Evolutionary conservation across 2,329 filamentous ascomycete genomes (phyloP), one percentile per base, ranked within the genome.

Genomic region (Harringtonia lauricola): DNA sequence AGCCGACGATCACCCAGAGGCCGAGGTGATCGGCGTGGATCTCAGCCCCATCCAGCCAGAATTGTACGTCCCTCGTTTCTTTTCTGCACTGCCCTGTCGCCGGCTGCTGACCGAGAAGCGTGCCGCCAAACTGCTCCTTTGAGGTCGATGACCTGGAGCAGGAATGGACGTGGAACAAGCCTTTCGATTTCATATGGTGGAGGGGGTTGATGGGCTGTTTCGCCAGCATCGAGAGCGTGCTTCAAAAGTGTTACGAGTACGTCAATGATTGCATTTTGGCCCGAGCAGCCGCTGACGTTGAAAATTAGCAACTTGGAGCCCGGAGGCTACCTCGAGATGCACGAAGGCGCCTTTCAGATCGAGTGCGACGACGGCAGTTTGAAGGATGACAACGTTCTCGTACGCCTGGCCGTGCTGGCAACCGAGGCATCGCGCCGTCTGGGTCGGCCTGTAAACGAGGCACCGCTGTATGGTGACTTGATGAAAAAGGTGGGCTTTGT

Each of bases 401-500:
- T 31, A 36, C 29, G 33, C 19, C 47, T 47, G 50, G 45, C 40
- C 28, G 22, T 18, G 12, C 29, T 46, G 18, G 37, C 47, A 8
- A 42, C 49, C 29, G 47, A 49, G 33, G 46, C 40, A 14, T 42
- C 48, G 34, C 22, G n/a, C 7, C 38, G 36, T 14, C 22, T 51
- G n/a, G 51, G 50, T 18, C 45, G 51, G 15, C 48, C 47, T 1
- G 34, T 53, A 5, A 42, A 43, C 28, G 21, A 43, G 4, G 42
- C 48, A 3, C 36, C 42, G 40, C 12, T 43, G 41, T 55, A 50
- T 40, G 50, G 53, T 34, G 37, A 42, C 21, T 44, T 52, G 36
- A 45, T 61, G 42, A 41, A 47, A 22, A 49, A 53, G 36, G 47
- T 48, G 12, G 57, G 57, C 17, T 59, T 57, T 40, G 51, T 49